A percentile compares a stretch with the other conserved stretches of the same genome.
Conservation (phyloP, 2,329 filamentous ascomycete species). For the Colletotrichum zoysiae region DNA sequence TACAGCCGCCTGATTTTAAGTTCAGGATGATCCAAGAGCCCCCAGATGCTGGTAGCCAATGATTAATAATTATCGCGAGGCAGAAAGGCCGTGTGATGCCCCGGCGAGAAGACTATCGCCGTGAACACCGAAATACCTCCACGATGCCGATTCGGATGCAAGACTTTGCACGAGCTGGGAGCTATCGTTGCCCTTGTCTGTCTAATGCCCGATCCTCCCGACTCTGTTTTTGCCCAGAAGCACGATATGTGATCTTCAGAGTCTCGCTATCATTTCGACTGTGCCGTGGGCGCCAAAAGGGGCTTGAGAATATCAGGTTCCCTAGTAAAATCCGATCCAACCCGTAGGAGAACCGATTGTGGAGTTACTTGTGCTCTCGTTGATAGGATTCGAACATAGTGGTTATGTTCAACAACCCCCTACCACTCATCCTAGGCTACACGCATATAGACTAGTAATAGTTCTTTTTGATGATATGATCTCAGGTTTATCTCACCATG, state of each 20-base stretch:
- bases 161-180: neutral
- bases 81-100: conserved; percentile 4
- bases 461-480: neutral
- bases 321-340: neutral
- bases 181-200: neutral
- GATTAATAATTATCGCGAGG: conserved; percentile 4
- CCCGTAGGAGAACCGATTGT: neutral
- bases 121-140: conserved; percentile 18
- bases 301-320: neutral
- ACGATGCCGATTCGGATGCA: neutral
- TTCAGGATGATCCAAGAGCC: neutral
- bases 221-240: neutral
- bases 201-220: neutral
- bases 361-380: neutral
- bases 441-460: neutral
- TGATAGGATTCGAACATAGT: neutral
- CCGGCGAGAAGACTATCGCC: neutral
- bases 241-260: neutral
- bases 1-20: neutral
- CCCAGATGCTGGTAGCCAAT: neutral
- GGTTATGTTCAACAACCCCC: too few species aligned
- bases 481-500: too few species aligned
- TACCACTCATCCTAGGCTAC: neutral
- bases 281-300: neutral
- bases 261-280: neutral